Conservation (phyloP, 2,329 filamentous ascomycete genomes). For the Xylariaceae sp. region DNA sequence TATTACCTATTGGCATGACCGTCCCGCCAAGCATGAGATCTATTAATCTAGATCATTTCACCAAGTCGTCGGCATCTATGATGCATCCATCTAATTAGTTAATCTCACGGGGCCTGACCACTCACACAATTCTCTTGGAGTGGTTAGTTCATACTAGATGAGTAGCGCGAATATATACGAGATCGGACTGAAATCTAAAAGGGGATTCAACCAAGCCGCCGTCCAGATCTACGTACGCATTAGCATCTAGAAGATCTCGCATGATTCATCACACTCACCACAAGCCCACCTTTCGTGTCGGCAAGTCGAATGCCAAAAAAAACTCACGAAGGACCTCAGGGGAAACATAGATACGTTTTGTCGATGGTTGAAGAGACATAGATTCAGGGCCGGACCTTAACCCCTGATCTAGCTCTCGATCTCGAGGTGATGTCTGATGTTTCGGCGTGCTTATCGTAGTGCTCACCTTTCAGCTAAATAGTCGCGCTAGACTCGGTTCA, state of each 20-base stretch:
- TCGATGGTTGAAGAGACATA: no score
- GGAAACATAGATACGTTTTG: no score
- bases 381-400: no score
- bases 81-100: background rate
- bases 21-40: no score
- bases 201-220: background rate
- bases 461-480: no score
- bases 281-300: background rate
- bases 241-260: background rate
- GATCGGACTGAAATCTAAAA: background rate
- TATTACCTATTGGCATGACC: no score
- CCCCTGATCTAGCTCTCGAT: no score
- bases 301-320: no score
- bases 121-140: background rate
- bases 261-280: background rate
- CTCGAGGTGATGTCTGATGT: no score
- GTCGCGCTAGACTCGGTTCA: no score
- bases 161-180: background rate
- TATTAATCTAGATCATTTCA: background rate
- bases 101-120: background rate
- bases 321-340: no score
- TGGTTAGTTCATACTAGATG: background rate
- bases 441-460: no score
- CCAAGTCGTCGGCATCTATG: background rate
- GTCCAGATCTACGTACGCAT: background rate